Evolutionary conservation across 768 basidiomycete genomes (phyloP), one percentile per base, ranked within the genome.

Genomic region (Pholiota microspora): DNA sequence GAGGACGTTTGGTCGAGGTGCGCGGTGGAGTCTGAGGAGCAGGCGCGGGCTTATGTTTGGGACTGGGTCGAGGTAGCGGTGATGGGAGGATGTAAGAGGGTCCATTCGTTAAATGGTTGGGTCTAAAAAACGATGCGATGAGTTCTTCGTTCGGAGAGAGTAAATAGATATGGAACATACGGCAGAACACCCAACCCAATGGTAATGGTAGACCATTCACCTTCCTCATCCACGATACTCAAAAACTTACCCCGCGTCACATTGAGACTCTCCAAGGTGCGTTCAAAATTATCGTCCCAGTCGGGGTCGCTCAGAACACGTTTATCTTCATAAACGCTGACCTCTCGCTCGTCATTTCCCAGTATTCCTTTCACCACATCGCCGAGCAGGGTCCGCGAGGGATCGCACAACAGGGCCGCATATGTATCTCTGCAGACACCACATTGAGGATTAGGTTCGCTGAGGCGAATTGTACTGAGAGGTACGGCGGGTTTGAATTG

Each of bases 271-370:
- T 84, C 89, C 60, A 99, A 67, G 45, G 92, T 93, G 57, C 88
- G 79, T 2, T 81, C 86, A 56, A 82, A 66, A 62, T 98, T 98
- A 62, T 98, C 95, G 44, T 92, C 88, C 79, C 89, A 96, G 65
- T 98, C 96, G 6, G 93, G 92, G 64, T 98, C 97, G 59, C 85
- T 88, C 52, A 99, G 71, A 42, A 99, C 71, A 40, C 94, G 79
- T 62, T 88, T 86, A 45, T 90, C 94, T 69, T 98, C 92, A 62
- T 86, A 92, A 31, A 95, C 88, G 60, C 84, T 88, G 9, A 94
- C 84, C 42, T 90, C 86, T 73, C 66, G 75, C 63, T 64, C 75
- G 8, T 77, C 81, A 7, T 76, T 77, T 7, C 86, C 82, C 28
- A 94, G 72, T 4, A 94, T 70, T 0, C 84, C 83, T 32, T 77